These are phyloP conservation scores for Rhodotorula mucilaginosa DNA, from an alignment of 1,284 basidiomycete species.

Conservation along the genomic window DNA sequence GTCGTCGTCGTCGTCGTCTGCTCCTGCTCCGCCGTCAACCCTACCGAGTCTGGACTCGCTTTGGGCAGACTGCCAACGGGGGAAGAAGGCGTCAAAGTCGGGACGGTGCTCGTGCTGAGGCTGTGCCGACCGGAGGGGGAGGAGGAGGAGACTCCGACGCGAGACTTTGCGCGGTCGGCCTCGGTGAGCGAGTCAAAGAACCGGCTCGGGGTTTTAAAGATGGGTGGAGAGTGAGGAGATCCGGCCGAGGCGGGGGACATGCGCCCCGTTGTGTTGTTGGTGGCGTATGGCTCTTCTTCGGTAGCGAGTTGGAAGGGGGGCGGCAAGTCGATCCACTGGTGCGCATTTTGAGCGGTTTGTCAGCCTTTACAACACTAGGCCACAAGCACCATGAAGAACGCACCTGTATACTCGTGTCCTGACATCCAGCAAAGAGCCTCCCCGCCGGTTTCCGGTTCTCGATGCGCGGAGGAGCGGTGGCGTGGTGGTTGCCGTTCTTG, in stretches of 20 bases:
- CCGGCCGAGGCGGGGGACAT: slow-evolving; percentile 1
- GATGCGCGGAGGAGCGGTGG: neutral
- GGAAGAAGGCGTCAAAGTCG: neutral
- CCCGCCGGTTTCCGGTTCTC: slow-evolving; percentile 22
- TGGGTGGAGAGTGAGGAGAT: slow-evolving; percentile 31
- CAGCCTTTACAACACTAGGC: neutral
- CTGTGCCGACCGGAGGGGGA: neutral
- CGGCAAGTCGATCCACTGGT: slow-evolving; percentile 39
- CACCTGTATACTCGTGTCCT: slow-evolving; percentile 41
- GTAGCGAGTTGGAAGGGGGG: slow-evolving; percentile 24
- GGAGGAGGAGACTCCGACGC: neutral
- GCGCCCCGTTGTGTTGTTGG: slow-evolving; percentile 2
- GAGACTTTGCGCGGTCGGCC: slow-evolving; percentile 20
- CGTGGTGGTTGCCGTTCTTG: neutral
- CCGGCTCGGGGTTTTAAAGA: slow-evolving; percentile 37
- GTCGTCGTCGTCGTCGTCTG: neutral
- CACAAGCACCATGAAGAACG: neutral
- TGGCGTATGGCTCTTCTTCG: neutral
- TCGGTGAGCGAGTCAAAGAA: slow-evolving; percentile 42
- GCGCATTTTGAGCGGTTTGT: neutral
- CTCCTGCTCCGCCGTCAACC: neutral
- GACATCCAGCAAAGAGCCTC: slow-evolving; percentile 39
- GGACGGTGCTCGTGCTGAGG: neutral
- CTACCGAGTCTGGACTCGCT: neutral
- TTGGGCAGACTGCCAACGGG: neutral